Evolutionary conservation across 176 grass and related monocot species (phyloP), one percentile per base, ranked within the genome.

Genomic region (Elaeis guineensis): DNA sequence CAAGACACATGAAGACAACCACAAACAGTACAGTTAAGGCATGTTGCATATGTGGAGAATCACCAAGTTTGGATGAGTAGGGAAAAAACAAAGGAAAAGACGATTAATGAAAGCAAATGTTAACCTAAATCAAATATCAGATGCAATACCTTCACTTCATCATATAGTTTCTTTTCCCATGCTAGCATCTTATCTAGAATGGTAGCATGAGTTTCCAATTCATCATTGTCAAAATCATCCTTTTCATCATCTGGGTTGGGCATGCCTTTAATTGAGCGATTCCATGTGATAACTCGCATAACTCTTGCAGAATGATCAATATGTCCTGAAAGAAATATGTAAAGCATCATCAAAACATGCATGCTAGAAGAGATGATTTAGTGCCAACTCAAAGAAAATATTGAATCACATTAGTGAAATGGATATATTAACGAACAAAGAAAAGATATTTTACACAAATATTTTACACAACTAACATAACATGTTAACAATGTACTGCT

Each of bases 231-330:
- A 55, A 84, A 74, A 74, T 82, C 84, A 76, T 72, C 81, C 28
- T 74, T 59, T 24, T 59, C 67, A 58, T 82, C 78, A 54, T 91
- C 83, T 48, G 81, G 71, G 51, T 88, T 59, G 54, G 77, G 69
- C 71, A 96, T 64, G 50, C 77, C 69, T 73, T 91, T 97, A 74
- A 97, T 84, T 58, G 92, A 97, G 24, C 81, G 87, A 63, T 97
- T 97, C 92, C 92, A 97, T 62, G 87, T 97, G 62, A 91, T 97
- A 66, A 91, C 92, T 73, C 75, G 80, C 92, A 97, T 97, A 62
- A 97, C 86, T 78, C 78, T 97, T 62, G 72, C 80, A 64, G 83
- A 97, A 62, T 97, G 87, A 75, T 97, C 78, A 32, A 91, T 88
- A 63, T 97, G 92, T 49, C 92, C 92, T 91, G 49, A 63, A 71